Evolutionary conservation across 345 rosid genomes (phyloP).

Genomic region (Capsella bursapastoris): DNA sequence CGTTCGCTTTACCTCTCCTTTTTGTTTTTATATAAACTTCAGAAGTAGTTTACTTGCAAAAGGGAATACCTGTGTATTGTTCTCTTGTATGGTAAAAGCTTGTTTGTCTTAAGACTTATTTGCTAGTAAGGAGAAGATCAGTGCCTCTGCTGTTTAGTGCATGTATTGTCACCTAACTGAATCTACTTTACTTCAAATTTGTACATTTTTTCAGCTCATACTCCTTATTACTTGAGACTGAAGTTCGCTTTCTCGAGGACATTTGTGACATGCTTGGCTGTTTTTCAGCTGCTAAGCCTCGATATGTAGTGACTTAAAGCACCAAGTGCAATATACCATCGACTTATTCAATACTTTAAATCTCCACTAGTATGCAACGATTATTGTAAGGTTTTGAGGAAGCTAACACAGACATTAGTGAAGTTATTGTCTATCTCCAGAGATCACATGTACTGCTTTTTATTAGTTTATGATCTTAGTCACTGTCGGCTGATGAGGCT

Average conservation of each 20-base stretch:
- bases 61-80: constrained; percentile 19
- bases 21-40: background rate
- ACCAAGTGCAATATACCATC: no score
- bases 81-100: constrained; percentile 23
- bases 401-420: no score
- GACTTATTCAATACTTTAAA: no score
- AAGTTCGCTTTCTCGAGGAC: constrained; percentile 1
- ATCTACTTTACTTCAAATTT: constrained; percentile 4
- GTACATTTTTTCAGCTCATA: constrained; percentile 15
- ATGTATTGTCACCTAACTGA: background rate
- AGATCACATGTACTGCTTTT: no score
- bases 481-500: no score
- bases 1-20: background rate
- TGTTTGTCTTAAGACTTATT: constrained; percentile 6
- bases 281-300: no score
- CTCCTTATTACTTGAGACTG: constrained; percentile 49
- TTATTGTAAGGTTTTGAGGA: constrained; percentile 14
- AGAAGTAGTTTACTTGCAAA: constrained; percentile 27
- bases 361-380: no score
- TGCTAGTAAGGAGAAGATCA: background rate
- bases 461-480: no score
- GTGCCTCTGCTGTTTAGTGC: constrained; percentile 3
- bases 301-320: no score
- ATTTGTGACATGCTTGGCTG: no score
- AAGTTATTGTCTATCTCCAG: no score